A percentile compares a stretch with the other conserved stretches of the same genome.
phyloP scores from a whole-genome alignment of 305 asterid genomes.

The Fraxinus sp. region DNA sequence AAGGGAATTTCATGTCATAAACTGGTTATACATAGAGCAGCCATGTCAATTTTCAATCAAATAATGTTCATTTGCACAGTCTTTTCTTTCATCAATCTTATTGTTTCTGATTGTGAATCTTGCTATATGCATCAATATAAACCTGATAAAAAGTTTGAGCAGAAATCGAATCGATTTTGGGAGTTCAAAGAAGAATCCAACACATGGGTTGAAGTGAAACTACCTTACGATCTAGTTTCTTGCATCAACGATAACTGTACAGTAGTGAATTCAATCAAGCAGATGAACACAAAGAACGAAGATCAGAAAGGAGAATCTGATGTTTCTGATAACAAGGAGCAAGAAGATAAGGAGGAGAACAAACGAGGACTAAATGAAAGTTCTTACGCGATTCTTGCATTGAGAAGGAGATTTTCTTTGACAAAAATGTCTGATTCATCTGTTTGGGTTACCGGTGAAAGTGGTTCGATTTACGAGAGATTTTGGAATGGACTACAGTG shows the following conservation, averaged over 20 bases:
- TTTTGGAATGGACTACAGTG: conserved; percentile 89
- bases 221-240: conserved; percentile 64
- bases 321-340: neutral
- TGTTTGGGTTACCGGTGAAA: conserved; percentile 72
- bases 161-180: conserved; percentile 62
- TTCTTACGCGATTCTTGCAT: conserved; percentile 23
- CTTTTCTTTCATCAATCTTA: conserved; percentile 25
- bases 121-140: conserved; percentile 39
- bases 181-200: conserved; percentile 57
- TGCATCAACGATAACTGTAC: conserved; percentile 55
- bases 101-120: conserved; percentile 34
- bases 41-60: conserved; percentile 34
- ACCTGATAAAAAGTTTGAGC: conserved; percentile 50
- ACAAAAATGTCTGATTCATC: conserved; percentile 74
- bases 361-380: conserved; percentile 7
- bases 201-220: conserved; percentile 61
- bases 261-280: conserved; percentile 44
- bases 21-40: conserved; percentile 13
- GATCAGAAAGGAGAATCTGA: conserved; percentile 9
- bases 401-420: conserved; percentile 61
- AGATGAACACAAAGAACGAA: neutral
- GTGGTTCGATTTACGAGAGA: conserved; percentile 85
- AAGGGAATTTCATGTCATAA: conserved; percentile 7
- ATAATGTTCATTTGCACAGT: conserved; percentile 29
- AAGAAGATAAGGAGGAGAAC: conserved; percentile 12